Percentiles rank a stretch among this genome's conserved stretches.
phyloP scores from a whole-genome alignment of 495 filamentous ascomycete genomes.

The Aspergillus panamensis region DNA sequence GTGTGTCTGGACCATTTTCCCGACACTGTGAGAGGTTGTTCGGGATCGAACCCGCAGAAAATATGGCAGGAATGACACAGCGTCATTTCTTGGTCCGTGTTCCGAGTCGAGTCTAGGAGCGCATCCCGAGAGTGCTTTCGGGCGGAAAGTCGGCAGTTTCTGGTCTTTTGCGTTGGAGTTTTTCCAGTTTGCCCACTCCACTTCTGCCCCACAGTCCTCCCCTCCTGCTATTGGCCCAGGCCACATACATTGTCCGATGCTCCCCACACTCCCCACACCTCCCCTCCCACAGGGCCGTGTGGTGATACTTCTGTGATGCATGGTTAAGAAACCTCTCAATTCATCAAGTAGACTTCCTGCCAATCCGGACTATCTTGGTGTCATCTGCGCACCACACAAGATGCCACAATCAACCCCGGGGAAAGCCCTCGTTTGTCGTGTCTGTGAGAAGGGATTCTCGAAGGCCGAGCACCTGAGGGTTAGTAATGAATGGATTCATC shows the following conservation, averaged over 20 bases:
- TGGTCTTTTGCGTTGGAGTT: not conserved
- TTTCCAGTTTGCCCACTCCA: not conserved
- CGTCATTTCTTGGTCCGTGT: not conserved
- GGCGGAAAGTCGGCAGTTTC: not conserved
- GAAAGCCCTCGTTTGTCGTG: constrained; percentile 40
- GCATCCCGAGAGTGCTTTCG: not conserved
- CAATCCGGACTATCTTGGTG: not conserved
- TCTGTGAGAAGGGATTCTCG: constrained; percentile 44
- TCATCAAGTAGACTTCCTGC: not conserved
- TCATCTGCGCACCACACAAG: not conserved
- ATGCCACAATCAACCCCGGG: constrained; percentile 19
- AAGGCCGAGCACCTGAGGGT: constrained; percentile 48
- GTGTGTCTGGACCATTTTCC: not conserved
- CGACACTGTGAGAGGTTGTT: not conserved
- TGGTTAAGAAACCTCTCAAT: too few relatives aligned
- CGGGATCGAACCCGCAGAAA: not conserved
- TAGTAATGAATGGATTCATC: constrained; percentile 8
- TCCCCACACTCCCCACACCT: too few relatives aligned
- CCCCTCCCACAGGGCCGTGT: too few relatives aligned
- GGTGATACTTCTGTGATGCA: too few relatives aligned
- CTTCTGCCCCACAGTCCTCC: constrained; percentile 3
- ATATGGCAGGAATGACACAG: not conserved
- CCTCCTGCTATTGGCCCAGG: not conserved
- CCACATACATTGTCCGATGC: too few relatives aligned
- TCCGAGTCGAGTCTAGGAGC: not conserved